These are phyloP conservation scores for Rhizopogon roseolus DNA, from an alignment of 768 basidiomycete species.

Conservation along the genomic window DNA sequence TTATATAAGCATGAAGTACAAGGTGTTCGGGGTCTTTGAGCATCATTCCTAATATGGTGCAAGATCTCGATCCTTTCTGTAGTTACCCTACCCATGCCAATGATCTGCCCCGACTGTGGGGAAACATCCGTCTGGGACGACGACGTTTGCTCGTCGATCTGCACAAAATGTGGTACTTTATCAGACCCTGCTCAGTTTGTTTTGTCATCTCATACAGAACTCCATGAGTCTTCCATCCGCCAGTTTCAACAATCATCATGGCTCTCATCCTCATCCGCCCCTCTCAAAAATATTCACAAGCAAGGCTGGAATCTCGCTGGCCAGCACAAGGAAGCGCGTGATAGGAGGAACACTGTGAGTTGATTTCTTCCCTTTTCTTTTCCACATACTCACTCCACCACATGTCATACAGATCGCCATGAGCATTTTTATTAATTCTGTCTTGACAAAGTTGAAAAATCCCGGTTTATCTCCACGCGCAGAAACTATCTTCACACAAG, in stretches of 20 bases:
- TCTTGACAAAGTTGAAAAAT: slow-evolving; percentile 54
- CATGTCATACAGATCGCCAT: slow-evolving; percentile 48
- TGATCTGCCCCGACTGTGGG: slow-evolving; percentile 51
- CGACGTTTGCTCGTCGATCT: slow-evolving; percentile 56
- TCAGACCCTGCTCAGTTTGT: slow-evolving; percentile 56
- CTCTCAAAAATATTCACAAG: slow-evolving; percentile 45
- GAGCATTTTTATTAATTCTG: slow-evolving; percentile 54
- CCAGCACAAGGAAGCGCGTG: slow-evolving; percentile 60
- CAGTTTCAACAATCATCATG: slow-evolving; percentile 26
- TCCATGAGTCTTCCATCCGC: slow-evolving; percentile 28
- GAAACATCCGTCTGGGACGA: slow-evolving; percentile 50
- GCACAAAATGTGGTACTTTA: slow-evolving; percentile 69
- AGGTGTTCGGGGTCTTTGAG: slow-evolving; percentile 21
- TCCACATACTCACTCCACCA: slow-evolving; percentile 11
- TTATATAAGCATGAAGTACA: too few relatives aligned
- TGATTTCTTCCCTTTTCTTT: slow-evolving; percentile 5
- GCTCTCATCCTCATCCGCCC: slow-evolving; percentile 24
- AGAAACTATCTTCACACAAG: slow-evolving; percentile 62
- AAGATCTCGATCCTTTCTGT: slow-evolving; percentile 1
- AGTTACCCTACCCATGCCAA: slow-evolving; percentile 5
- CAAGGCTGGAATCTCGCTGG: slow-evolving; percentile 60
- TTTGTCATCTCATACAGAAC: slow-evolving; percentile 44
- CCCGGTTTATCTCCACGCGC: slow-evolving; percentile 64
- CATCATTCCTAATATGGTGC: neutral
- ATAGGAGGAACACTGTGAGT: slow-evolving; percentile 60